phyloP scores from a whole-genome alignment of 106 monocot species.

The Dendrobium nobile region DNA sequence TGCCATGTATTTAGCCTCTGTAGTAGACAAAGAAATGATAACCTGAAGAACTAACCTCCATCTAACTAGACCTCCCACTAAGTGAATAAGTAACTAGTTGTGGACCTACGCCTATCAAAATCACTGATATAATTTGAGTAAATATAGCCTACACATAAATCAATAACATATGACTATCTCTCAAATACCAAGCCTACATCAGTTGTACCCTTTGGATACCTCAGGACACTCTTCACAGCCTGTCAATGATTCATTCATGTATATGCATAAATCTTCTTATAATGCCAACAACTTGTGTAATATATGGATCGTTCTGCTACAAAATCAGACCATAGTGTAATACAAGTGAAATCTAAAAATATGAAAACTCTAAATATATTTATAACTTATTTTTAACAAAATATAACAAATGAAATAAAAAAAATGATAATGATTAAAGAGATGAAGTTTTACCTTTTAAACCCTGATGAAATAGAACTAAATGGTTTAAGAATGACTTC shows the following conservation, averaged over 20 bases:
- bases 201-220: neutral
- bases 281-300: neutral
- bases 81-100: conserved; percentile 15
- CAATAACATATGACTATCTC: neutral
- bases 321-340: too few species aligned
- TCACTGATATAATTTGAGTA: conserved; percentile 5
- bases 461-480: too few species aligned
- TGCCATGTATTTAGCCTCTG: conserved; percentile 10
- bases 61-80: conserved; percentile 9
- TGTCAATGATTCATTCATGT: neutral
- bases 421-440: too few species aligned
- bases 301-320: neutral
- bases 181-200: neutral
- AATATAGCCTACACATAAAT: neutral
- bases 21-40: neutral
- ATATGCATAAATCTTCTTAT: neutral
- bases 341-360: too few species aligned
- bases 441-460: too few species aligned
- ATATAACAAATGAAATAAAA: too few species aligned
- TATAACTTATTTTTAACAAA: too few species aligned
- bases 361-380: too few species aligned
- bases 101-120: conserved; percentile 5
- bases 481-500: too few species aligned
- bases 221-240: neutral
- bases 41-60: conserved; percentile 11